Percentiles rank a stretch among this genome's conserved stretches.
These are phyloP conservation scores for Pseudogymnoascus sp. DNA, from an alignment of 2,329 filamentous ascomycete species.

Conservation along the genomic window DNA sequence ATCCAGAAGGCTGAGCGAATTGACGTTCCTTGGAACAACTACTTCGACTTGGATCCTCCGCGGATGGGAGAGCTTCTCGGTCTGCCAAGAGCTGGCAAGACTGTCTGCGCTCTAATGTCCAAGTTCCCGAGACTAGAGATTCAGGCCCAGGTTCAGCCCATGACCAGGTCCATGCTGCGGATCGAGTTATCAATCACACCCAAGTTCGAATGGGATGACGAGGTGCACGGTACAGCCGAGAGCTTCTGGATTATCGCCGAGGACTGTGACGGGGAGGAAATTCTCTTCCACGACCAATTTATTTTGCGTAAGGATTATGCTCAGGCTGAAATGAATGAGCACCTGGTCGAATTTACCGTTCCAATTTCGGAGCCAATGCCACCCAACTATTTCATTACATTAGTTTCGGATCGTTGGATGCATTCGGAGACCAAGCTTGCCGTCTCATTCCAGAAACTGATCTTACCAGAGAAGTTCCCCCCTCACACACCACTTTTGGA, in stretches of 20 bases:
- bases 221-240: slow-evolving; percentile 79
- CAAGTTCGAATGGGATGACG: slow-evolving; percentile 93
- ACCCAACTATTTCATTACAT: slow-evolving; percentile 95
- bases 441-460: slow-evolving; percentile 90
- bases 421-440: slow-evolving; percentile 90
- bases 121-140: slow-evolving; percentile 93
- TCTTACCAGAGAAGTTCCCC: slow-evolving; percentile 91
- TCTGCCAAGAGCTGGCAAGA: slow-evolving; percentile 78
- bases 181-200: slow-evolving; percentile 87
- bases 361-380: slow-evolving; percentile 97
- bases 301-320: slow-evolving; percentile 86
- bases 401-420: slow-evolving; percentile 97
- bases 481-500: slow-evolving; percentile 89
- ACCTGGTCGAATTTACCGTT: slow-evolving; percentile 92
- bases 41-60: slow-evolving; percentile 93
- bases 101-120: slow-evolving; percentile 77
- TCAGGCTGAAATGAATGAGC: slow-evolving; percentile 78
- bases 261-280: slow-evolving; percentile 94
- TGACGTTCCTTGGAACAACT: slow-evolving; percentile 86
- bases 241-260: slow-evolving; percentile 97
- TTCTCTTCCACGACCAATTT: slow-evolving; percentile 92
- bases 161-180: slow-evolving; percentile 88
- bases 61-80: slow-evolving; percentile 93
- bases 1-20: slow-evolving; percentile 90
- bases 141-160: slow-evolving; percentile 87